phyloP scores from a whole-genome alignment of 2,329 filamentous ascomycete genomes.

The Penicillium fuscoglaucum region DNA sequence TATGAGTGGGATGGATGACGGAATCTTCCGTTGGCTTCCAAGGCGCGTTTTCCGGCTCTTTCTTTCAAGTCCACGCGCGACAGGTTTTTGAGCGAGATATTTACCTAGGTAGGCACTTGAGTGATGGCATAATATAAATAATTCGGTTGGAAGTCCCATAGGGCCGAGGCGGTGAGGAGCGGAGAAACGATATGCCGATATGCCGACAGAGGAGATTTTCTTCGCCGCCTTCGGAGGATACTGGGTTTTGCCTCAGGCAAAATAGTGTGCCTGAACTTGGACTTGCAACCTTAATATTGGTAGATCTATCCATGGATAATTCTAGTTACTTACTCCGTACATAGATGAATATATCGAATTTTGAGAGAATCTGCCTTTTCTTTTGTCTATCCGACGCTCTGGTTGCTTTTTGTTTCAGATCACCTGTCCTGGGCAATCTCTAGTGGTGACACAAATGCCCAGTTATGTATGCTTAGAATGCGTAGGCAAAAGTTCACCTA shows the following conservation, averaged over 20 bases:
- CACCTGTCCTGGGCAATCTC: background rate
- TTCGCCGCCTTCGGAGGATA: background rate
- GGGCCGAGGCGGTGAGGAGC: background rate
- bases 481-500: background rate
- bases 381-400: background rate
- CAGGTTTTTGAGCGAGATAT: background rate
- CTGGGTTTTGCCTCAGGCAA: background rate
- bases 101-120: background rate
- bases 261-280: too few species aligned
- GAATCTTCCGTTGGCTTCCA: background rate
- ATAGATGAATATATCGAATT: too few species aligned
- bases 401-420: background rate
- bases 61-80: background rate
- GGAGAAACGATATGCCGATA: background rate
- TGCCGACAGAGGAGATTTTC: background rate
- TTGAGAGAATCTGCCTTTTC: background rate
- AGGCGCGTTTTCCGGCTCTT: background rate
- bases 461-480: background rate
- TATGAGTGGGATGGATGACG: conserved; percentile 14
- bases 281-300: background rate
- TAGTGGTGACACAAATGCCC: background rate
- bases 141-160: background rate
- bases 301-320: background rate
- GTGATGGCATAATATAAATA: background rate
- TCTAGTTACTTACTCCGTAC: background rate